Evolutionary conservation across 495 filamentous ascomycete genomes (phyloP), one percentile per base, ranked within the genome.

Genomic region (Tuber microsphaerosporum): DNA sequence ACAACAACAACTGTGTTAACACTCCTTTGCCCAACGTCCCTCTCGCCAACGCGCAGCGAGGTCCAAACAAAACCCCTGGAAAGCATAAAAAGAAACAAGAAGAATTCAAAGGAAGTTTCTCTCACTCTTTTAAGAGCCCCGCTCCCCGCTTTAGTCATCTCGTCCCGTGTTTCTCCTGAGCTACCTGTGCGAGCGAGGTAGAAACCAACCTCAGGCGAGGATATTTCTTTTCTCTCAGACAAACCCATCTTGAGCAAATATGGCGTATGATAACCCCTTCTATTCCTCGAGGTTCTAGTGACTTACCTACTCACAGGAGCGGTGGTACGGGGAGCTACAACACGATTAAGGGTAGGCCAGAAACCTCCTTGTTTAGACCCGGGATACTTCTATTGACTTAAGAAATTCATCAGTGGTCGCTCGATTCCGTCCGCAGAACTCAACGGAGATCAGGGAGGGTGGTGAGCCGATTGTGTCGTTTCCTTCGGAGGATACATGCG

Each of bases 391-490:
- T 71, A 46, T 73, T 74, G 76, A 89, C 73, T 44, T 68, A 6
- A 17, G 26, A 34, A 34, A 61, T 82, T 56, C 74, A 71, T 41
- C 77, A 86, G 95, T 99, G 82, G 94, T 99, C 84, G 95, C 94
- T 85, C 92, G 95, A 80, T 99, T 99, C 85, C 91, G 95, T 77
- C 95, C 95, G 77, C 94, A 97, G 84, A 99, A 99, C 86, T 93
- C 92, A 84, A 86, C 93, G 79, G 95, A 99, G 85, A 87, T 95
- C 80, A 87, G 91, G 75, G 93, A 91, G 75, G 96, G 95, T 78
- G 95, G 96, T 84, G 89, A 94, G 84, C 91, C 93, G 75, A 93
- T 98, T 78, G 95, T 98, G 65, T 85, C 87, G 44, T 98, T 99
- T 82, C 89, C 94, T 83, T 89, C 90, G 76, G 91, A 92, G 70